Evolutionary conservation across 1,139 yeast species (phyloP).

Genomic region (Ogataea hybrid): DNA sequence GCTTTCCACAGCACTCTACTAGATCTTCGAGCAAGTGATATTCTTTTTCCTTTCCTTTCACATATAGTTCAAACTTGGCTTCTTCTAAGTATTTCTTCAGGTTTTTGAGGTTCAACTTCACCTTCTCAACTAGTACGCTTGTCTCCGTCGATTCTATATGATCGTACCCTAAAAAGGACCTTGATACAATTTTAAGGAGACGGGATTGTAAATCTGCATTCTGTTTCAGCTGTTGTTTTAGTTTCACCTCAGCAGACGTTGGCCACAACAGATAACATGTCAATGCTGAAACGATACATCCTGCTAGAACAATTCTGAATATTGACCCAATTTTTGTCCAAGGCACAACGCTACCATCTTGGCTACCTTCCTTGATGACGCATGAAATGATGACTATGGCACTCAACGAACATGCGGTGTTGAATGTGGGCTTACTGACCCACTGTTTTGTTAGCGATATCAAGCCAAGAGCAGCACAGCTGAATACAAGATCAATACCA

Average conservation of each 20-base stretch:
- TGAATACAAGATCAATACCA: conserved; percentile 53
- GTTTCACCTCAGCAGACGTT: conserved; percentile 48
- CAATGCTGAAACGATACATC: conserved; percentile 56
- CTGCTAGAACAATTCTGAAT: conserved; percentile 58
- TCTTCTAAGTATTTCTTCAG: conserved; percentile 54
- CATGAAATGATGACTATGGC: conserved; percentile 71
- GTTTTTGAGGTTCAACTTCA: conserved; percentile 41
- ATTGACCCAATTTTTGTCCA: conserved; percentile 53
- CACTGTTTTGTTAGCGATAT: conserved; percentile 70
- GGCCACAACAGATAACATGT: conserved; percentile 69
- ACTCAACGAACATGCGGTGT: conserved; percentile 79
- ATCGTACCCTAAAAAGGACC: conserved; percentile 54
- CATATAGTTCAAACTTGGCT: conserved; percentile 56
- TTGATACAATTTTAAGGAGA: conserved; percentile 48
- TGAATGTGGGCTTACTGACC: conserved; percentile 66
- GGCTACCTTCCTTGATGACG: conserved; percentile 73
- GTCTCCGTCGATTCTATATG: conserved; percentile 41
- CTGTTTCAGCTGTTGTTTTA: conserved; percentile 49
- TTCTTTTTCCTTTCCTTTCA: conserved; percentile 56
- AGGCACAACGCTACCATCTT: conserved; percentile 62
- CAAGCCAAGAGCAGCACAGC: conserved; percentile 57
- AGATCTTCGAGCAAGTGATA: conserved; percentile 44
- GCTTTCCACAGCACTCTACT: conserved; percentile 49
- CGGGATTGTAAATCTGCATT: conserved; percentile 54
- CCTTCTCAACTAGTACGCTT: conserved; percentile 35